Evolutionary conservation across 1,284 basidiomycete species (phyloP), one percentile per base, ranked within the genome.

Genomic region (Heterobasidion irregulare): DNA sequence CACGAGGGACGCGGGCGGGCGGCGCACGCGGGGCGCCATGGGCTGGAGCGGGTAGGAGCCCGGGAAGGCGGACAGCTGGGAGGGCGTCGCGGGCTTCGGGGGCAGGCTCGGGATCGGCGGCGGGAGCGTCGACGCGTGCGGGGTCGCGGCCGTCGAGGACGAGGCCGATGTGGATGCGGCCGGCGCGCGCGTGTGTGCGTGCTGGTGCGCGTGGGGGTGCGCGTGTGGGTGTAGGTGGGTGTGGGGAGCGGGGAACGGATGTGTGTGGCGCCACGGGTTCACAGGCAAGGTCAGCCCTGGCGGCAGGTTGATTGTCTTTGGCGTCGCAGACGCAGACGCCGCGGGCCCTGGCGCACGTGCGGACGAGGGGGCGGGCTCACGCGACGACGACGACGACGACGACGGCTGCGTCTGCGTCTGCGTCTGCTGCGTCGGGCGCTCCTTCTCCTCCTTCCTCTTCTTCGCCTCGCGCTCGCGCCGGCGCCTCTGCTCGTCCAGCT

Each of bases 401-500:
- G 34, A n/a, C n/a, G n/a, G n/a, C n/a, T n/a, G n/a, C n/a, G n/a
- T n/a, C n/a, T n/a, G n/a, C n/a, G n/a, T n/a, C n/a, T n/a, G n/a
- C n/a, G n/a, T n/a, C n/a, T n/a, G 12, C 12, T 53, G 34, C 34
- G 38, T 16, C 53, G 43, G 32, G 52, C 61, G 53, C 54, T 66
- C 69, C 52, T 60, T 53, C 54, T 66, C 69, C 69, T 56, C 63
- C 52, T 59, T 52, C 63, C 70, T 69, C 63, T 71, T 64, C 66
- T 73, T 77, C 65, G 78, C 77, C 58, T 82, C 75, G 58, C 71
- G 69, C 55, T 80, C 50, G 15, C 35, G 78, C 52, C 71, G 65
- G 63, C 72, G 75, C 65, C 75, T 76, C 61, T 75, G 70, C 47
- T 77, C 78, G 9, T 85, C 82, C 58, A 86, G 62, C 66, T 83